Evolutionary conservation across 164 flowering plant species (phyloP).

Genomic region (Berberis thunbergii): DNA sequence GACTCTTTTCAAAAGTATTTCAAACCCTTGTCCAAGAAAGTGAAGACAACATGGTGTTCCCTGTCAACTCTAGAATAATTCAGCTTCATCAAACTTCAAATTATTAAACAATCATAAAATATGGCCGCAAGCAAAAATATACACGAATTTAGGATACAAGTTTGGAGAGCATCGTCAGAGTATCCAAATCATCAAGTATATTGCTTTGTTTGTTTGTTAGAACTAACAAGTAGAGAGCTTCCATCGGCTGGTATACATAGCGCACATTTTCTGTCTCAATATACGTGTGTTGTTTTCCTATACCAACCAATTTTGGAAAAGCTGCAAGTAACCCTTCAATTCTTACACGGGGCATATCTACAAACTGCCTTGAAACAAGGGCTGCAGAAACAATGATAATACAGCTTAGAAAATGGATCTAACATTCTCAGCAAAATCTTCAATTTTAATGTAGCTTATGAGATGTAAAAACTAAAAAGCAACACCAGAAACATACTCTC

Average conservation of each 20-base stretch:
- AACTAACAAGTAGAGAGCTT: constrained; percentile 67
- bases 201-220: constrained; percentile 98
- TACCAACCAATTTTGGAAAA: constrained; percentile 92
- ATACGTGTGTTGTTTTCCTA: constrained; percentile 95
- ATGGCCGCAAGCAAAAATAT: no score
- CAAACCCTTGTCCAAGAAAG: no score
- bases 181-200: constrained; percentile 96
- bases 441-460: not conserved
- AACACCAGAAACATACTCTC: not conserved
- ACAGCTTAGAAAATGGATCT: not conserved
- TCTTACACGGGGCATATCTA: constrained; percentile 93
- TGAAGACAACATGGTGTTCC: no score
- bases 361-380: constrained; percentile 93
- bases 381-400: constrained; percentile 37
- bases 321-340: constrained; percentile 98
- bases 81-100: no score
- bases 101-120: no score
- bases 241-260: constrained; percentile 97
- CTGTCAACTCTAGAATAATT: no score
- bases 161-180: constrained; percentile 82
- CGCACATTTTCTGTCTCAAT: constrained; percentile 98
- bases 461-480: not conserved
- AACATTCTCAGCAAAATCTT: not conserved
- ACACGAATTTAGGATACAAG: constrained; percentile 50
- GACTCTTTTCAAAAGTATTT: no score